phyloP scores from a whole-genome alignment of 768 basidiomycete species.

The Trametes meyenii region DNA sequence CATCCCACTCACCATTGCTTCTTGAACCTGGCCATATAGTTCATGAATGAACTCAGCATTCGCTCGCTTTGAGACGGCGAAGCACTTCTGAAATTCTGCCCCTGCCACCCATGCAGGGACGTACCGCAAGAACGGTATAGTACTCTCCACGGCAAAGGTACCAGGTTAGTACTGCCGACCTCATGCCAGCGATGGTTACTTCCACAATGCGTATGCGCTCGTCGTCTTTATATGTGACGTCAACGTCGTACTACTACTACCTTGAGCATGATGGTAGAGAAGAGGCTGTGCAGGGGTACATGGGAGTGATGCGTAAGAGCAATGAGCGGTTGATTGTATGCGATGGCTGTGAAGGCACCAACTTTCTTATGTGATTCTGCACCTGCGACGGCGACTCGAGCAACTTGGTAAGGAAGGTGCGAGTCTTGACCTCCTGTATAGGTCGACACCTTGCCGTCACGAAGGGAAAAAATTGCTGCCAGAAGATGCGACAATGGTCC shows the following conservation, averaged over 20 bases:
- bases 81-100: background rate
- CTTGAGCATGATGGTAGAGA: slow-evolving; percentile 20
- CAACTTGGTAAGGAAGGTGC: background rate
- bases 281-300: no score
- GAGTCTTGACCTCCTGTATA: background rate
- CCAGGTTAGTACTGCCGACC: background rate
- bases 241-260: slow-evolving; percentile 35
- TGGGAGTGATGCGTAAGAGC: no score
- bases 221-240: slow-evolving; percentile 29
- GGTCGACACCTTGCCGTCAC: background rate
- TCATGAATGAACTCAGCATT: no score
- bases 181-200: background rate
- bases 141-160: slow-evolving; percentile 5
- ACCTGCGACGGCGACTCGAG: slow-evolving; percentile 2
- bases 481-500: slow-evolving; percentile 11
- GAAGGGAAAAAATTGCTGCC: slow-evolving; percentile 1
- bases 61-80: no score
- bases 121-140: slow-evolving; percentile 9
- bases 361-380: slow-evolving; percentile 9
- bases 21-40: no score
- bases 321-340: no score
- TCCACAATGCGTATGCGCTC: slow-evolving; percentile 19
- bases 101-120: slow-evolving; percentile 16
- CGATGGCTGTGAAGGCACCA: no score
- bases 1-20: no score